Percentiles rank a stretch among this genome's conserved stretches.
Evolutionary conservation across 257 asterid species (phyloP).

Genomic region (Fraxinus americana): DNA sequence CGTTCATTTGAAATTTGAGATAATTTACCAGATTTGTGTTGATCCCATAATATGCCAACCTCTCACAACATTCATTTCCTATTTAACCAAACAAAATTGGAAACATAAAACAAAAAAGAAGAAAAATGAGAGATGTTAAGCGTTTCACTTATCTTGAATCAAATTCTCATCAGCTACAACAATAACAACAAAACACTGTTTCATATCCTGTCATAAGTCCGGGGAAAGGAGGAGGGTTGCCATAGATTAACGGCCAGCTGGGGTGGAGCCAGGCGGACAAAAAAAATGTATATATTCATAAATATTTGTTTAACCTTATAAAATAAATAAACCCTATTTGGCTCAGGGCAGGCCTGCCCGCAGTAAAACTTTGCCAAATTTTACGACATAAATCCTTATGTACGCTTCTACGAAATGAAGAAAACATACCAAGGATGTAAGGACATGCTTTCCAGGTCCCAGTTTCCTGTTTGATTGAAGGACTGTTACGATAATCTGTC

Average conservation of each 20-base stretch:
- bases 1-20: slow-evolving; percentile 54
- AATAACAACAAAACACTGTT: not conserved
- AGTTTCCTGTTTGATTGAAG: slow-evolving; percentile 54
- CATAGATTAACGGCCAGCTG: too few relatives aligned
- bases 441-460: slow-evolving; percentile 87
- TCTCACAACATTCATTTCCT: slow-evolving; percentile 79
- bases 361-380: not conserved
- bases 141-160: too few relatives aligned
- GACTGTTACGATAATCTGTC: slow-evolving; percentile 47
- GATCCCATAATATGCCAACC: slow-evolving; percentile 78
- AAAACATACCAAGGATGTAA: slow-evolving; percentile 56
- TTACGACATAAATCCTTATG: not conserved
- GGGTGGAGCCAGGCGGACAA: too few relatives aligned
- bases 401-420: not conserved
- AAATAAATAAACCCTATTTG: too few relatives aligned
- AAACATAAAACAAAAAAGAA: not conserved
- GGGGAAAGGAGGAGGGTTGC: not conserved
- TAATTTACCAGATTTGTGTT: slow-evolving; percentile 70
- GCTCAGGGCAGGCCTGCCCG: too few relatives aligned
- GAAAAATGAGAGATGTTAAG: not conserved
- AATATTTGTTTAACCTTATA: too few relatives aligned
- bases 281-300: too few relatives aligned
- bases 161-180: too few relatives aligned
- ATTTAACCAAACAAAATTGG: slow-evolving; percentile 11
- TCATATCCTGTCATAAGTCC: not conserved